A percentile compares a stretch with the other conserved stretches of the same genome.
Evolutionary conservation across 257 asterid genomes (phyloP).

Genomic region (Lycium ferocissimum): DNA sequence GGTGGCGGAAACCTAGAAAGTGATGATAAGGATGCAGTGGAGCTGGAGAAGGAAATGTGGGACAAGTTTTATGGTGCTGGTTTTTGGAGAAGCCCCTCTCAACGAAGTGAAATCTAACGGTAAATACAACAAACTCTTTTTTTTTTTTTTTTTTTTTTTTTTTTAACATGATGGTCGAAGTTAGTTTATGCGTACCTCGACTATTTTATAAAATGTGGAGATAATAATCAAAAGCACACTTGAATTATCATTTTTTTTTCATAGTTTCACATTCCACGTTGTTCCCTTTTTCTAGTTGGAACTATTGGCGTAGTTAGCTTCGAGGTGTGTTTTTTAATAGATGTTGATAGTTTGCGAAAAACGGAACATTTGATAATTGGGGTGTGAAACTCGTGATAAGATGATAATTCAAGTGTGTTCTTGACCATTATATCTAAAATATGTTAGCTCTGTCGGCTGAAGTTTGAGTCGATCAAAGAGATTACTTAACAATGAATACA

Average conservation of each 20-base stretch:
- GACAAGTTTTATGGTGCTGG: slow-evolving; percentile 73
- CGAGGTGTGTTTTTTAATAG: too few species aligned
- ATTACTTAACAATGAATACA: too few species aligned
- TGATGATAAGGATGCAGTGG: slow-evolving; percentile 53
- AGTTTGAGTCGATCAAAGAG: background rate
- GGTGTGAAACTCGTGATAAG: too few species aligned
- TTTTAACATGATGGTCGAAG: background rate
- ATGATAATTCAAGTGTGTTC: too few species aligned
- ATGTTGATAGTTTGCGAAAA: too few species aligned
- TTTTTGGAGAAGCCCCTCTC: slow-evolving; percentile 84
- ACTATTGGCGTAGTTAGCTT: too few species aligned
- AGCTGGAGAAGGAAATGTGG: slow-evolving; percentile 85
- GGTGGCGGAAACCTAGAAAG: slow-evolving; percentile 26
- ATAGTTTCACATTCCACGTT: too few species aligned
- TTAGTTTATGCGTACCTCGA: accelerated
- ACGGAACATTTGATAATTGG: too few species aligned
- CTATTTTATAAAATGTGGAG: background rate
- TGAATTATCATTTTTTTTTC: too few species aligned
- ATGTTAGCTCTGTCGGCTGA: background rate
- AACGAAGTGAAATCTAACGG: slow-evolving; percentile 41
- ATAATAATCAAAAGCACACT: too few species aligned
- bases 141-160: too few species aligned
- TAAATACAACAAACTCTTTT: background rate
- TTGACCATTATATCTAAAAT: background rate
- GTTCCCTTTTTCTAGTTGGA: too few species aligned